Percentiles rank a stretch among this genome's conserved stretches.
Conservation (phyloP, 1,284 basidiomycete species). For the Serendipita sp. region DNA sequence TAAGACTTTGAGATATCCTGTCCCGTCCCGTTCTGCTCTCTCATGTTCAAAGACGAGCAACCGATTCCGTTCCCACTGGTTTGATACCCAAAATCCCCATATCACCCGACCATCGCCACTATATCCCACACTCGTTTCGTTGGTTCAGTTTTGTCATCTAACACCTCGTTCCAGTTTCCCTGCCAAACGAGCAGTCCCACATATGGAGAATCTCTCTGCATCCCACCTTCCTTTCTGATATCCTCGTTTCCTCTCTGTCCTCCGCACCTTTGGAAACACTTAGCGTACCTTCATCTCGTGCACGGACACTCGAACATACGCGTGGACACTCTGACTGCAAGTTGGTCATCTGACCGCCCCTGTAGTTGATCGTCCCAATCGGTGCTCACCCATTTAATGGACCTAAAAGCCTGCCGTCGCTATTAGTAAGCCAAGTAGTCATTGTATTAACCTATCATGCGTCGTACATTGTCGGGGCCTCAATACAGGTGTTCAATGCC, state of each 20-base stretch:
- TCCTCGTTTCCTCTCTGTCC: not conserved
- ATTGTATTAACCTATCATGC: no score
- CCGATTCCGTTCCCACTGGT: not conserved
- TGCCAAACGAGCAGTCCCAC: not conserved
- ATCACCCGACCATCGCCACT: not conserved
- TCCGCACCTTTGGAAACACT: not conserved
- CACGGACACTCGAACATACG: not conserved
- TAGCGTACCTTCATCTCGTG: not conserved
- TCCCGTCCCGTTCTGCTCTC: not conserved
- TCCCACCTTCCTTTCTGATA: not conserved
- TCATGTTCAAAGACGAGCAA: not conserved
- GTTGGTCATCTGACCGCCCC: no score
- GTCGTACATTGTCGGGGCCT: no score
- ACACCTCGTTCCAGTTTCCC: not conserved
- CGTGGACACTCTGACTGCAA: no score
- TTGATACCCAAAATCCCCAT: not conserved
- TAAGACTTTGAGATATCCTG: not conserved
- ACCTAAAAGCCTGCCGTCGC: no score
- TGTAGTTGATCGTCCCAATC: no score
- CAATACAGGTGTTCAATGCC: no score
- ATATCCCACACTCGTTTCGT: not conserved
- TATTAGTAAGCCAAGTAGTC: no score
- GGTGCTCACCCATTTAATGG: no score
- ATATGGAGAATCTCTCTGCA: not conserved
- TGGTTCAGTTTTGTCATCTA: not conserved